These are phyloP conservation scores for Bruguiera sexangula DNA, from an alignment of 345 rosid species.

Conservation along the genomic window DNA sequence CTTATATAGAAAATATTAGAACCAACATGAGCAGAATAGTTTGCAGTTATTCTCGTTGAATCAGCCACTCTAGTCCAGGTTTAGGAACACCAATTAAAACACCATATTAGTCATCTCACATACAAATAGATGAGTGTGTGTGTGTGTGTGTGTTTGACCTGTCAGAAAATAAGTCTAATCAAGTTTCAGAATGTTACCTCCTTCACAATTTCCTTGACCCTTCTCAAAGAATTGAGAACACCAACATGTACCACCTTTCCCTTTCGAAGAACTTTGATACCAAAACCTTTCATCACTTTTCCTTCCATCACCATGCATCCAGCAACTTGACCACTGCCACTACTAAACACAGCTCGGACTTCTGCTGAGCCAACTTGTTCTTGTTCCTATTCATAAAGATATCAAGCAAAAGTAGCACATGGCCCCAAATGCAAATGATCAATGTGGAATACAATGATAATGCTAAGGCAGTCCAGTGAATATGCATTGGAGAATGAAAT, in stretches of 20 bases:
- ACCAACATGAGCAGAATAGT: too few relatives aligned
- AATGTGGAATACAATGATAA: background rate
- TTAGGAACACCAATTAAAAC: too few relatives aligned
- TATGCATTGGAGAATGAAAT: background rate
- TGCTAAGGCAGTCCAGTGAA: background rate
- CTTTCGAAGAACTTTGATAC: constrained; percentile 68
- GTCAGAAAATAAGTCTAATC: background rate
- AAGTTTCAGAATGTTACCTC: constrained; percentile 58
- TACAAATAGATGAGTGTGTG: too few relatives aligned
- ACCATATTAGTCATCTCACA: too few relatives aligned
- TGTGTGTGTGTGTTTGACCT: background rate
- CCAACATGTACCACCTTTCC: constrained; percentile 65
- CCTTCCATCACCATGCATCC: constrained; percentile 98
- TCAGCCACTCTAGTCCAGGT: too few relatives aligned
- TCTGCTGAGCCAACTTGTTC: constrained; percentile 77
- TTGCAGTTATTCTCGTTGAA: too few relatives aligned
- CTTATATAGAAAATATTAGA: background rate
- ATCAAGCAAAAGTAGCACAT: background rate
- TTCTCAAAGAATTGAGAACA: constrained; percentile 73
- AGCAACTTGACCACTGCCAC: constrained; percentile 98
- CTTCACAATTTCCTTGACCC: constrained; percentile 85
- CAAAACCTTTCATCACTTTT: constrained; percentile 78
- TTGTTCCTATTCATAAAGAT: constrained; percentile 57
- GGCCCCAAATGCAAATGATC: background rate
- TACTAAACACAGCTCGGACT: constrained; percentile 87